Conservation (phyloP, 192 early-diverging fungal genomes). For the Backusella mclennaniae region DNA sequence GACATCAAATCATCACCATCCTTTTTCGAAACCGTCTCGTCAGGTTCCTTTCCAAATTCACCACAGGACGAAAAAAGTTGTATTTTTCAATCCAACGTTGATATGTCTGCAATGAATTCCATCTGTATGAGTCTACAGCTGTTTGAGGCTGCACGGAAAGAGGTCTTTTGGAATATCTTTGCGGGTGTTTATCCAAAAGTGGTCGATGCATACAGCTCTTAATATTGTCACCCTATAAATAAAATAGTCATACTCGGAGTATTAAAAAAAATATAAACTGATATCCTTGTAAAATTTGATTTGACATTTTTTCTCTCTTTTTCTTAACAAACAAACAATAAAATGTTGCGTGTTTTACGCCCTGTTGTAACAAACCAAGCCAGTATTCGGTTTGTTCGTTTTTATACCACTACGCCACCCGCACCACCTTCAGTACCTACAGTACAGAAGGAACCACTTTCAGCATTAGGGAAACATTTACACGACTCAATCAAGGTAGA, state of each 20-base stretch:
- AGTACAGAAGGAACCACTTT: constrained; percentile 7
- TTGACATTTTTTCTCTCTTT: background rate
- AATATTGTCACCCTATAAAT: background rate
- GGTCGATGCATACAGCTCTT: background rate
- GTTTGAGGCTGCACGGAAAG: constrained; percentile 13
- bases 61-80: background rate
- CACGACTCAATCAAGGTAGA: constrained; percentile 14
- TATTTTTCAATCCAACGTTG: background rate
- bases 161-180: constrained; percentile 22
- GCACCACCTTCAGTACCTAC: background rate
- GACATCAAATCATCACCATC: background rate
- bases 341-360: constrained; percentile 9
- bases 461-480: constrained; percentile 11
- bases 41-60: background rate
- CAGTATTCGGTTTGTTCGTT: background rate
- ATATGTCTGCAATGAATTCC: background rate
- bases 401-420: background rate
- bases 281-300: background rate
- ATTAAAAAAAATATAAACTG: background rate
- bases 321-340: background rate
- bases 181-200: constrained; percentile 18
- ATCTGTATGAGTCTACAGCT: background rate
- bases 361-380: background rate
- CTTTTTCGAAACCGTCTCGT: background rate
- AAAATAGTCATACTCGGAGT: background rate